Base-by-base conservation (phyloP, 2,329 filamentous ascomycete species). In the Chaetomiaceae sp. region DNA sequence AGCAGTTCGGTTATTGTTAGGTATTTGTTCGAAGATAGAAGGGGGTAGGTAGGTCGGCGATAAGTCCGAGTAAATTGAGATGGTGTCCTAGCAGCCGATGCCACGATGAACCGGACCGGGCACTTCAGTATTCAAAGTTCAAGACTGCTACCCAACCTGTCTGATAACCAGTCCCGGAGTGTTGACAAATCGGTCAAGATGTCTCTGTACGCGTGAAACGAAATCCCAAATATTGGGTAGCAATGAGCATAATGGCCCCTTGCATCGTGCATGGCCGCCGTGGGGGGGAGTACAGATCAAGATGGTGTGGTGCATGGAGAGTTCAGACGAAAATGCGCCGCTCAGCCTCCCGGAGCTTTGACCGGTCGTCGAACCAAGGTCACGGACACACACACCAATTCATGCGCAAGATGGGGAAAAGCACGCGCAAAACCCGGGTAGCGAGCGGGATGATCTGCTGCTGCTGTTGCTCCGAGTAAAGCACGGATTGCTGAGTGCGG, bases 191-290 rank as follows among this genome's bases (percentile, higher is more conserved):
- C 37, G 37, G 43, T 25, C 9, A 9, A 11, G 14, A 27, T 36
- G 23, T 14, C 25, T 40, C 6, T 42, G 34, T 27, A 42, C 34
- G 50, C 27, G 8, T n/a, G n/a, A n/a, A n/a, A n/a, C n/a, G n/a
- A n/a, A n/a, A n/a, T n/a, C 8, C 17, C 39, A 19, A 39, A 46
- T 11, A 12, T 52, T 52, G 50, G 43, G 43, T 47, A 34, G 50
- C 50, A 47, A 47, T 25, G 37, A 20, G 42, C n/a, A 15, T 14
- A 38, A 31, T 2, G n/a, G 51, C 34, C 45, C 51, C 51, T 54
- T 54, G 51, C 51, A 43, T 54, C 19, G 31, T 49, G 51, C 46
- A 54, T 54, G 45, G 33, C 38, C 27, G 14, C n/a, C n/a, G n/a
- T n/a, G n/a, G 4, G 46, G 36, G 46, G 36, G 17, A 48, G 34